Conservation (phyloP, 257 asterid genomes). For the Solanum verrucosum region DNA sequence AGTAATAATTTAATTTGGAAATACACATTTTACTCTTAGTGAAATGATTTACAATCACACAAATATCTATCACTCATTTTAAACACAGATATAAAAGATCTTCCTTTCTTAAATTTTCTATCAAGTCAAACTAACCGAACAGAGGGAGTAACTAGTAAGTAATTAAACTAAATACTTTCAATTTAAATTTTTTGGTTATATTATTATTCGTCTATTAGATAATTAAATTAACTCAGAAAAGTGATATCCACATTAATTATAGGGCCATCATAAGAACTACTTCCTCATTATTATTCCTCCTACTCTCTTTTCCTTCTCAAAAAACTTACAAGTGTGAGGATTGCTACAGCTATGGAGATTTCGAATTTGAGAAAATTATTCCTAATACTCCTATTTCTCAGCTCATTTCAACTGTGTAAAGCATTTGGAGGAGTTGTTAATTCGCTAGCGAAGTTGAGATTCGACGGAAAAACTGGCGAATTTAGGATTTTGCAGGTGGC, state of each 20-base stretch:
- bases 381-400: not conserved
- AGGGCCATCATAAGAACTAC: not conserved
- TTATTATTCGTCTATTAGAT: no score
- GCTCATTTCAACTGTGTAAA: not conserved
- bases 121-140: no score
- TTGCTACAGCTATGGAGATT: not conserved
- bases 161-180: no score
- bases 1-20: no score
- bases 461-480: conserved; percentile 49
- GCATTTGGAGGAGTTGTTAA: not conserved
- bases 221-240: no score
- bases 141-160: no score
- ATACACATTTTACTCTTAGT: no score
- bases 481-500: conserved; percentile 88
- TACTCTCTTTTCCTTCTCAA: not conserved
- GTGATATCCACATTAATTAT: not conserved
- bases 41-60: no score
- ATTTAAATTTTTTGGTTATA: no score
- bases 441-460: conserved; percentile 34
- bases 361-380: not conserved
- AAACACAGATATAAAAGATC: no score
- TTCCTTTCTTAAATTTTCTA: no score
- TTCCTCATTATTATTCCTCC: not conserved
- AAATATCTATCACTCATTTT: no score
- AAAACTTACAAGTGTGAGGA: not conserved